Evolutionary conservation across 345 rosid species (phyloP).

Genomic region (Nephelium lappaceum): DNA sequence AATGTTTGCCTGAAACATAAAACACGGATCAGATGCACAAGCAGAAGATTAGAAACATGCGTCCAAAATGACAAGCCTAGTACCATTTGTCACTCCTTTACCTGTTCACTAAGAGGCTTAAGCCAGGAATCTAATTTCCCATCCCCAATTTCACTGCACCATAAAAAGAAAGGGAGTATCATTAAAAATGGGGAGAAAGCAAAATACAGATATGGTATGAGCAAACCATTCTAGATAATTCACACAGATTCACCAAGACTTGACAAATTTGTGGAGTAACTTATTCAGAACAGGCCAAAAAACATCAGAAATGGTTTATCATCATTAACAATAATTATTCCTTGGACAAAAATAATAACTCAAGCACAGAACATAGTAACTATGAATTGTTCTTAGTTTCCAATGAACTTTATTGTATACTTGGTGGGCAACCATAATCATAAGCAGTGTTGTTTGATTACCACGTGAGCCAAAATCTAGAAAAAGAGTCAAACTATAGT

Average conservation of each 20-base stretch:
- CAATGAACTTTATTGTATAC: background rate
- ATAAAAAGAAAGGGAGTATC: constrained; percentile 19
- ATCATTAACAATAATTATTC: too few species aligned
- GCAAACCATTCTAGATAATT: background rate
- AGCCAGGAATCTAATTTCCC: constrained; percentile 91
- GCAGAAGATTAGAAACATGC: background rate
- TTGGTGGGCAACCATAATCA: background rate
- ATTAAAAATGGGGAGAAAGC: background rate
- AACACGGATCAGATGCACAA: constrained; percentile 15
- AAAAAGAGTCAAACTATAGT: too few species aligned
- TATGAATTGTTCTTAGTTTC: background rate
- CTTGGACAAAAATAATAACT: background rate
- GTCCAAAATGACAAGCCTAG: constrained; percentile 2
- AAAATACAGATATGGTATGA: background rate
- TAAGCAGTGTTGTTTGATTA: too few species aligned
- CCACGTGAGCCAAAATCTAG: too few species aligned
- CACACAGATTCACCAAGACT: background rate
- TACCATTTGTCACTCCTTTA: constrained; percentile 23
- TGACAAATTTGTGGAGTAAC: background rate
- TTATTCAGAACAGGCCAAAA: background rate
- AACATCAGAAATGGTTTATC: background rate
- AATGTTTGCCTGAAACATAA: constrained; percentile 44
- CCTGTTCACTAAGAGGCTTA: constrained; percentile 83
- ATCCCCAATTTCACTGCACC: constrained; percentile 79
- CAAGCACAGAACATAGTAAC: background rate